A percentile compares a stretch with the other conserved stretches of the same genome.
These are phyloP conservation scores for Cyphellophora europaea DNA, from an alignment of 2,329 filamentous ascomycete species.

Conservation along the genomic window DNA sequence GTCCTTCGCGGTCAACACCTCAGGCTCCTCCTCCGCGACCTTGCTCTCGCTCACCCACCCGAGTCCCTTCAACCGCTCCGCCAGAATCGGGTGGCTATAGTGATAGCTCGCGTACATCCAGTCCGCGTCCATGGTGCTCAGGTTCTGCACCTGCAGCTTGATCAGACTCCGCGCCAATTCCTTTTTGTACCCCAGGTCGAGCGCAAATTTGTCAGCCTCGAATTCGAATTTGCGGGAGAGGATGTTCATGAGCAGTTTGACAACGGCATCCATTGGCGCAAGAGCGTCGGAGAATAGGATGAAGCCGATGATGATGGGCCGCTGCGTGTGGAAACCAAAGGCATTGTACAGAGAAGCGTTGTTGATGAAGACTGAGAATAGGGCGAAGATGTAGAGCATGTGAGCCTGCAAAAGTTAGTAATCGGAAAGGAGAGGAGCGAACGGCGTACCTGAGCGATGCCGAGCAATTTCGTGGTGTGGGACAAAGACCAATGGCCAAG, in stretches of 20 bases:
- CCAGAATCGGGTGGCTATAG: conserved; percentile 93
- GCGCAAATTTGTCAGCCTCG: conserved; percentile 83
- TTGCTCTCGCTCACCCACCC: conserved; percentile 62
- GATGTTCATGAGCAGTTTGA: conserved; percentile 94
- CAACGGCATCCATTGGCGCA: conserved; percentile 83
- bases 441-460: conserved; percentile 63
- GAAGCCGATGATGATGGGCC: conserved; percentile 94
- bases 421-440: neutral
- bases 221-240: conserved; percentile 93
- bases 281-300: conserved; percentile 96
- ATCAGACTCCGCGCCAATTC: conserved; percentile 83
- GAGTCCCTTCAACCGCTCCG: conserved; percentile 83
- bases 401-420: conserved; percentile 52
- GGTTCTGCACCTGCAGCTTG: conserved; percentile 96
- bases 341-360: conserved; percentile 83
- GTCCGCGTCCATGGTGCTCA: conserved; percentile 97
- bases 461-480: conserved; percentile 86
- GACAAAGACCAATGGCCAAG: conserved; percentile 94
- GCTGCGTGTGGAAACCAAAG: conserved; percentile 76
- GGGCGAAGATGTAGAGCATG: conserved; percentile 90
- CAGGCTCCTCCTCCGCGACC: conserved; percentile 42
- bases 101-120: conserved; percentile 98
- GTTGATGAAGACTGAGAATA: conserved; percentile 97
- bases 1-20: conserved; percentile 61
- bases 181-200: conserved; percentile 69